phyloP scores from a whole-genome alignment of 257 asterid genomes.

The Plantago ovata region DNA sequence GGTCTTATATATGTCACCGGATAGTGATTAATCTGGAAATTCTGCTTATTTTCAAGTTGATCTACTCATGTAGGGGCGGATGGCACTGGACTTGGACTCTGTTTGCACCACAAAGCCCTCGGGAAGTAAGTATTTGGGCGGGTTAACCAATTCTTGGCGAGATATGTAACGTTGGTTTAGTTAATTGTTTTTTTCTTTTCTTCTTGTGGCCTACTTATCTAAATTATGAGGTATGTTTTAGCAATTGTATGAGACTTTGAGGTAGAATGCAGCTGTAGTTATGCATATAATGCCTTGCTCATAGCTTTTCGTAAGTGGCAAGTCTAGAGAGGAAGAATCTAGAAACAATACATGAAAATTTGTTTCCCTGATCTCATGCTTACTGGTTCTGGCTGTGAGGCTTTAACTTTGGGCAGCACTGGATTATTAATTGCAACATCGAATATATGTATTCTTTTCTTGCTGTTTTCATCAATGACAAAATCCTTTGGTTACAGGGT shows the following conservation, averaged over 20 bases:
- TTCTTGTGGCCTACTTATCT: too few relatives aligned
- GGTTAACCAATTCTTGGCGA: background rate
- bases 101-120: constrained; percentile 79
- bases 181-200: background rate
- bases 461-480: background rate
- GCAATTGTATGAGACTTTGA: too few relatives aligned
- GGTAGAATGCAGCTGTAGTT: too few relatives aligned
- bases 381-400: too few relatives aligned
- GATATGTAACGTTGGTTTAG: background rate
- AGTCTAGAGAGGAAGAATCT: too few relatives aligned
- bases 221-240: too few relatives aligned
- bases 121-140: constrained; percentile 56
- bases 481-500: constrained; percentile 55
- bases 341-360: too few relatives aligned
- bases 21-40: too few relatives aligned
- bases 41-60: background rate
- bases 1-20: background rate
- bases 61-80: constrained; percentile 62
- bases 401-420: too few relatives aligned
- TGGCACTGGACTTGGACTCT: constrained; percentile 88
- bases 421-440: background rate
- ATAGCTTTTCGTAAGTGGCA: too few relatives aligned
- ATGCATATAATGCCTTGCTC: too few relatives aligned
- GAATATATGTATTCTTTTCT: background rate
- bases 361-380: too few relatives aligned